Conservation (phyloP, 2,329 filamentous ascomycete genomes). For the Diaporthe caulivora region DNA sequence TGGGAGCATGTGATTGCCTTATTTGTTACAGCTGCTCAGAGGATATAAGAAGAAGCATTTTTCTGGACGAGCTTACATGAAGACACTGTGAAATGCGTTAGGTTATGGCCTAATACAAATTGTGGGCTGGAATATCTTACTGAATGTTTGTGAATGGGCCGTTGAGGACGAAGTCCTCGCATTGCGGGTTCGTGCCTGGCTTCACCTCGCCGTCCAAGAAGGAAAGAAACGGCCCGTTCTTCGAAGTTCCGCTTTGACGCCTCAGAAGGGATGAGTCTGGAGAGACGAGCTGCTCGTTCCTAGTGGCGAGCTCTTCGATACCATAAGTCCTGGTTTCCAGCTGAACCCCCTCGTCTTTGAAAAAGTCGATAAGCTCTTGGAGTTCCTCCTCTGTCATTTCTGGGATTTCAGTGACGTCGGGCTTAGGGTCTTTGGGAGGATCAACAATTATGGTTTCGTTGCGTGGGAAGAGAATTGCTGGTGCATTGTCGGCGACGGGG, state of each 20-base stretch:
- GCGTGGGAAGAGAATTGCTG: neutral
- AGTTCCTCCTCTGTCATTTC: conserved; percentile 26
- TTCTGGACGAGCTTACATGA: neutral
- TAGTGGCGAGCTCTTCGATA: conserved; percentile 3
- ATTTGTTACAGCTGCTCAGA: too few species aligned
- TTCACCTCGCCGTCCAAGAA: conserved; percentile 8
- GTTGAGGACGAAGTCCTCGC: conserved; percentile 22
- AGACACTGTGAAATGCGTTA: neutral
- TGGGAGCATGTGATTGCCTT: neutral
- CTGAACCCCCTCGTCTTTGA: neutral
- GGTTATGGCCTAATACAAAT: too few species aligned
- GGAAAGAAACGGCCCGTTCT: conserved; percentile 13
- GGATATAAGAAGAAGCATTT: neutral
- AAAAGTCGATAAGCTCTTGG: neutral
- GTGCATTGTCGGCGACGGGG: neutral
- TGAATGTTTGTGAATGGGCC: conserved; percentile 30
- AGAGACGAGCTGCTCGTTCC: conserved; percentile 13
- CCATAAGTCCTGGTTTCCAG: neutral
- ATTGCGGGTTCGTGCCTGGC: neutral
- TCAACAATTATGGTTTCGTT: conserved; percentile 9
- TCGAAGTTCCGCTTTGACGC: conserved; percentile 13
- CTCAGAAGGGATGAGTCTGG: conserved; percentile 1
- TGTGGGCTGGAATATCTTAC: neutral
- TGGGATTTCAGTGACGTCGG: conserved; percentile 7
- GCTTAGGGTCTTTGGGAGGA: conserved; percentile 17